Base-by-base conservation (phyloP, 2,329 filamentous ascomycete genomes). In the Xylaria sp. region DNA sequence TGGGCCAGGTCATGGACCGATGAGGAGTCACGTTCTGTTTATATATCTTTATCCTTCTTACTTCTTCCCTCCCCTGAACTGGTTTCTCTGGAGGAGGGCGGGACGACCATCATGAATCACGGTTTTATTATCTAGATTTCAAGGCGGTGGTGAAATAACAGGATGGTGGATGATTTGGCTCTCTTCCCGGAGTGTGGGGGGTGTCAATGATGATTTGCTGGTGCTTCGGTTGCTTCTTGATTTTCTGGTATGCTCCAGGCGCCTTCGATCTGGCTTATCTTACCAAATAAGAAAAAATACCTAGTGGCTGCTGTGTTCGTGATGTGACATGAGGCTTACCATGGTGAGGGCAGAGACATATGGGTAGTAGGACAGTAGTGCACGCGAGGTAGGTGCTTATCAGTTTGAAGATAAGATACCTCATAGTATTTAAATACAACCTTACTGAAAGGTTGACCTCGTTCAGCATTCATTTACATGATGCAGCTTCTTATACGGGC, bases 71-170 rank as follows among this genome's bases (percentile, higher is more conserved):
- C 28, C n/a, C n/a, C 13, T n/a, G 48, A 39, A 44, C 12, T 18
- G 25, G 23, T 57, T 67, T 28, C 25, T 15, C 48, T 25, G 52
- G 15, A 10, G 50, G 58, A 57, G 60, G 46, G 48, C 54, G 52
- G 50, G 39, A 61, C 51, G 69, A 67, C 28, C 37, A 31, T 63
- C n/a, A 66, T 37, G 65, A 72, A 34, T 63, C 54, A 70, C 60
- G 64, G 59, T 54, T 64, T 67, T 44, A 65, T 46, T 62, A 65
- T 39, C 1, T 71, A 67, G 69, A 67, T 66, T 58, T 70, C 39
- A 39, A 65, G 34, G 37, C n/a, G 64, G 66, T 52, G 39, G 59
- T 64, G 69, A 58, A 54, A 69, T n/a, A 44, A 46, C 41, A 69
- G 61, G 56, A 46, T 48, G 57, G 57, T 28, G 56, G 37, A 50